phyloP scores from a whole-genome alignment of 2,329 filamentous ascomycete species.

The Cadophora sp. region DNA sequence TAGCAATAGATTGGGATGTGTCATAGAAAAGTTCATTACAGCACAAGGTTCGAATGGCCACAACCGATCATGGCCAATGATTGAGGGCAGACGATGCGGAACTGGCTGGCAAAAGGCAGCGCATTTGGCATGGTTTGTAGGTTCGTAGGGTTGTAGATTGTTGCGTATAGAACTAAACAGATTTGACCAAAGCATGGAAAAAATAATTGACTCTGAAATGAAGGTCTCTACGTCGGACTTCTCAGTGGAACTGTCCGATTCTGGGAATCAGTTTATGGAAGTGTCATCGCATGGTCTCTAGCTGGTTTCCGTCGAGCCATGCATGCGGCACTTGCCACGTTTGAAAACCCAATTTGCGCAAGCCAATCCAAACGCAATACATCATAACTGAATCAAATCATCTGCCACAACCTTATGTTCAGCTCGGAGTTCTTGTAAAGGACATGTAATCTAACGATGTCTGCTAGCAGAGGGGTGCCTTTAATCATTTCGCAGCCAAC shows the following conservation, averaged over 20 bases:
- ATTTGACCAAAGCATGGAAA: background rate
- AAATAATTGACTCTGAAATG: background rate
- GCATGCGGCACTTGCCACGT: background rate
- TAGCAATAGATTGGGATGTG: no score
- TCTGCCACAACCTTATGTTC: background rate
- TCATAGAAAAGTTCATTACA: no score
- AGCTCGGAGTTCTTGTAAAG: background rate
- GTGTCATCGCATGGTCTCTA: background rate
- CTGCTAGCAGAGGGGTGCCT: background rate
- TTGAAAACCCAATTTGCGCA: background rate
- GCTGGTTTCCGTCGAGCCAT: slow-evolving; percentile 7
- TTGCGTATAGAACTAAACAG: no score
- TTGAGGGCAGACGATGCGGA: no score
- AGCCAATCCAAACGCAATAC: background rate
- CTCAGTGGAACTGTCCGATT: background rate
- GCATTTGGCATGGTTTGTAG: no score
- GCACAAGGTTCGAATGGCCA: no score
- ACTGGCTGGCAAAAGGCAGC: no score
- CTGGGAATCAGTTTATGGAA: background rate
- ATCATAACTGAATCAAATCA: background rate
- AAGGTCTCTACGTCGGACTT: background rate
- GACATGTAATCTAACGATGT: background rate
- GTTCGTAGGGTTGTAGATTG: no score
- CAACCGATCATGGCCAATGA: no score
- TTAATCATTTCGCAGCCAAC: slow-evolving; percentile 25